These are phyloP conservation scores for Kuraishia borneana DNA, from an alignment of 805 yeast genomes.

Conservation along the genomic window DNA sequence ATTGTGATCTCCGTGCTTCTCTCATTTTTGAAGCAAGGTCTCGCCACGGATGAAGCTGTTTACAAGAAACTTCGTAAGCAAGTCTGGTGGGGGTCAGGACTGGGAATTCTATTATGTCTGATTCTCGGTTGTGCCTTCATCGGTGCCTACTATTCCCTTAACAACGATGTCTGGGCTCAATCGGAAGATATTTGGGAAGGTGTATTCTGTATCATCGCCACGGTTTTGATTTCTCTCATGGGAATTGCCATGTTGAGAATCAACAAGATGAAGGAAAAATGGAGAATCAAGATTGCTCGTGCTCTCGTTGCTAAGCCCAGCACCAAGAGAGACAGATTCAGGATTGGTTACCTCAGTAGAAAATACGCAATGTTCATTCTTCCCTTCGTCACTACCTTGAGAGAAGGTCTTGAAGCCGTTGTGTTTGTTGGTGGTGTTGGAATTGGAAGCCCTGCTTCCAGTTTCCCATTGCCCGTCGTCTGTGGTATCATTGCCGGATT, in stretches of 20 bases:
- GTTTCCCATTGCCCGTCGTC: slow-evolving; percentile 92
- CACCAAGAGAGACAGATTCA: slow-evolving; percentile 37
- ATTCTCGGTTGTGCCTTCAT: slow-evolving; percentile 87
- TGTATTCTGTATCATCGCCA: slow-evolving; percentile 81
- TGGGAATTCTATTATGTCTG: slow-evolving; percentile 72
- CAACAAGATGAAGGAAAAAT: slow-evolving; percentile 92
- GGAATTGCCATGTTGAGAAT: slow-evolving; percentile 94
- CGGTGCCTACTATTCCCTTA: slow-evolving; percentile 79
- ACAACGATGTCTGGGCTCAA: slow-evolving; percentile 72
- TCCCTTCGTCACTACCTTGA: slow-evolving; percentile 76
- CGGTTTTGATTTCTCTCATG: slow-evolving; percentile 82
- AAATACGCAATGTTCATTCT: slow-evolving; percentile 68
- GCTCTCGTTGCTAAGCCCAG: slow-evolving; percentile 58
- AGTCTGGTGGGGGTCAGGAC: slow-evolving; percentile 74
- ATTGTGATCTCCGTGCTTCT: slow-evolving; percentile 83
- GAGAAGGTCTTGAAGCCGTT: slow-evolving; percentile 89
- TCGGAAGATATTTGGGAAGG: slow-evolving; percentile 98
- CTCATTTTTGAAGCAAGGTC: slow-evolving; percentile 85
- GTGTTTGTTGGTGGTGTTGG: slow-evolving; percentile 88
- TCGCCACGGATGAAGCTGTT: slow-evolving; percentile 41
- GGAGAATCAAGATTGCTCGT: slow-evolving; percentile 90
- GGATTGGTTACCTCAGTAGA: slow-evolving; percentile 42
- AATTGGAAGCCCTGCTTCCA: slow-evolving; percentile 52
- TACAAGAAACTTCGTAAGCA: slow-evolving; percentile 61
- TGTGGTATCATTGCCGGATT: slow-evolving; percentile 77